phyloP scores from a whole-genome alignment of 1,284 basidiomycete genomes.

The Puccinia triticina region DNA sequence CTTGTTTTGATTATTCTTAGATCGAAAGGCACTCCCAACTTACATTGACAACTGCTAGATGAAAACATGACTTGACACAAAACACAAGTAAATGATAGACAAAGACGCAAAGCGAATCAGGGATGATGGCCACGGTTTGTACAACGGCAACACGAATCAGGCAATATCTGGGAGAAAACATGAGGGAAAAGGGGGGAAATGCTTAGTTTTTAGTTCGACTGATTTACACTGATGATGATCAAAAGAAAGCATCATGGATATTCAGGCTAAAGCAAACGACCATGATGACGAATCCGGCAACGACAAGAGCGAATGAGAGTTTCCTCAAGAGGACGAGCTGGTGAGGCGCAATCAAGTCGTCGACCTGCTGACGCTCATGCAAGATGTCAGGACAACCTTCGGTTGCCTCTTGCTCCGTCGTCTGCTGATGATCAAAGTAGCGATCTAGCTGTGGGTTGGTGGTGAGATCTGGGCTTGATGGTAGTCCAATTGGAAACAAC shows the following conservation, averaged over 20 bases:
- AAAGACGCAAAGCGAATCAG: background rate
- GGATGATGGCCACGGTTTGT: background rate
- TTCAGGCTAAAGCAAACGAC: constrained; percentile 68
- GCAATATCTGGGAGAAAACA: background rate
- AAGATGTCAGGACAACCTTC: background rate
- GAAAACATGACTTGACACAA: too few relatives aligned
- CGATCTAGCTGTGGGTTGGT: background rate
- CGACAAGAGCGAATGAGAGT: constrained; percentile 70
- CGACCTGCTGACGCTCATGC: constrained; percentile 1
- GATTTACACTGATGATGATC: background rate
- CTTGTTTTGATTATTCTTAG: too few relatives aligned
- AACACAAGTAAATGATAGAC: too few relatives aligned
- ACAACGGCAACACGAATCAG: background rate
- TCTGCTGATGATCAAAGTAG: background rate
- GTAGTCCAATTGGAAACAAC: constrained; percentile 19
- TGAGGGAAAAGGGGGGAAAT: background rate
- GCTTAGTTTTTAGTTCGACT: background rate
- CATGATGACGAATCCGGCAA: constrained; percentile 80
- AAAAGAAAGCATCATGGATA: constrained; percentile 50
- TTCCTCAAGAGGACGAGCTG: constrained; percentile 63
- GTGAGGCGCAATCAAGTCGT: constrained; percentile 22
- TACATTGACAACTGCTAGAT: too few relatives aligned
- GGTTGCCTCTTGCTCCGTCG: background rate
- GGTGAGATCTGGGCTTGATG: background rate
- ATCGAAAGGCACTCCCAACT: too few relatives aligned